Conservation (phyloP, 192 early-diverging fungal genomes). For the Backusella mclennaniae region DNA sequence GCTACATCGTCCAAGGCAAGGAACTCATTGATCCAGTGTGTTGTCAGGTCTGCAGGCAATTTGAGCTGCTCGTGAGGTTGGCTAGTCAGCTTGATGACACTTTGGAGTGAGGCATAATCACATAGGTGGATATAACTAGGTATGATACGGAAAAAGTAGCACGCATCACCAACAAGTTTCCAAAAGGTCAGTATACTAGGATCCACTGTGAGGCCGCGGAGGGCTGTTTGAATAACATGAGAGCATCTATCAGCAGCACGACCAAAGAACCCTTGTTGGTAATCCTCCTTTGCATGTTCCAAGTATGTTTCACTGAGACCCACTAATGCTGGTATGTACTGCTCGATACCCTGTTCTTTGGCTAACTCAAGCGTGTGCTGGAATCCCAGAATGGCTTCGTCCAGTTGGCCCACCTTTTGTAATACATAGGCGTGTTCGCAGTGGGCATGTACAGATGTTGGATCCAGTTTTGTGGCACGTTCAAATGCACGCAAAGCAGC, state of each 20-base stretch:
- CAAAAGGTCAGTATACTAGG: constrained; percentile 47
- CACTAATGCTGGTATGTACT: constrained; percentile 48
- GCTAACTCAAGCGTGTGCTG: constrained; percentile 32
- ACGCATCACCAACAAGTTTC: constrained; percentile 62
- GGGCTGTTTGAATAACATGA: constrained; percentile 39
- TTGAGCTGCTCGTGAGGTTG: constrained; percentile 41
- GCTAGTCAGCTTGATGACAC: constrained; percentile 20
- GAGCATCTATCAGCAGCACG: constrained; percentile 58
- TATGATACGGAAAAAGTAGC: constrained; percentile 42
- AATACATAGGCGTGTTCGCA: constrained; percentile 53
- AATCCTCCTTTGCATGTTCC: constrained; percentile 48
- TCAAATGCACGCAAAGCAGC: constrained; percentile 77
- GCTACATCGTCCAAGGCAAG: neutral
- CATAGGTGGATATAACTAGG: constrained; percentile 47
- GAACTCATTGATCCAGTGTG: constrained; percentile 29
- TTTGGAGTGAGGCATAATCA: constrained; percentile 23
- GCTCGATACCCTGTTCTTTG: constrained; percentile 29
- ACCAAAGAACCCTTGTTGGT: constrained; percentile 62
- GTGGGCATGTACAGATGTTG: constrained; percentile 40
- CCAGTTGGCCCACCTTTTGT: constrained; percentile 49
- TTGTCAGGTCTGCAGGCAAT: constrained; percentile 24
- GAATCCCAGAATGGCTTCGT: constrained; percentile 53
- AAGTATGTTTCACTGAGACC: constrained; percentile 53
- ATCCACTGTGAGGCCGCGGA: constrained; percentile 26
- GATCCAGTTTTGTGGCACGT: constrained; percentile 66